Evolutionary conservation across 352 stramenopile species (phyloP).

Genomic region (Globisporangium paddicum): DNA sequence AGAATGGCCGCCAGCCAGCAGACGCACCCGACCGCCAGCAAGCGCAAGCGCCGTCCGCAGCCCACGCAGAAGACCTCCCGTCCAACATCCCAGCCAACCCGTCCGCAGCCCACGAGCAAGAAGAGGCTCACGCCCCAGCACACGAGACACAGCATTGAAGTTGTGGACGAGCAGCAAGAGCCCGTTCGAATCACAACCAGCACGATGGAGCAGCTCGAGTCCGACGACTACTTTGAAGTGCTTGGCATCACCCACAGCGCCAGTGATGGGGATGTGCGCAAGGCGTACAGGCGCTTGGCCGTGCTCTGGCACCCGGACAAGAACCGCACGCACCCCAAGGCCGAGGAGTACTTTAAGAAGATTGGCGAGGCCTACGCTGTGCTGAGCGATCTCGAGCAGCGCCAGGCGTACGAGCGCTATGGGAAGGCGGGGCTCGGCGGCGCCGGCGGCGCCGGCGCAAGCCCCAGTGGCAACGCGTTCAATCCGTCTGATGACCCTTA

Average conservation of each 20-base stretch:
- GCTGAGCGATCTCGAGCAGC: constrained; percentile 69
- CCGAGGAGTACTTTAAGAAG: constrained; percentile 89
- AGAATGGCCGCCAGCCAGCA: background rate
- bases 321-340: constrained; percentile 73
- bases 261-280: constrained; percentile 51
- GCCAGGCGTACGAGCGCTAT: constrained; percentile 45
- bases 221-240: constrained; percentile 72
- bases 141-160: background rate
- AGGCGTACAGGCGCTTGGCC: constrained; percentile 61
- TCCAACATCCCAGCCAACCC: background rate
- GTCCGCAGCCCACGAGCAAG: background rate
- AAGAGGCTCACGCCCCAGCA: background rate
- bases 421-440: constrained; percentile 28
- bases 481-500: background rate
- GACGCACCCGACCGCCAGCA: background rate
- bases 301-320: constrained; percentile 94
- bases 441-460: background rate
- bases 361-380: constrained; percentile 89
- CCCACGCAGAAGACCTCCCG: background rate
- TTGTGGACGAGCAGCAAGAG: background rate
- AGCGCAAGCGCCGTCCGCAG: background rate
- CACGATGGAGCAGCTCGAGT: constrained; percentile 42
- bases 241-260: constrained; percentile 37
- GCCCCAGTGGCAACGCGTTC: background rate
- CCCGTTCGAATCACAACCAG: background rate